Percentiles rank a stretch among this genome's conserved stretches.
phyloP scores from a whole-genome alignment of 306 rosid genomes.

The Elaeagnus macrophylla region DNA sequence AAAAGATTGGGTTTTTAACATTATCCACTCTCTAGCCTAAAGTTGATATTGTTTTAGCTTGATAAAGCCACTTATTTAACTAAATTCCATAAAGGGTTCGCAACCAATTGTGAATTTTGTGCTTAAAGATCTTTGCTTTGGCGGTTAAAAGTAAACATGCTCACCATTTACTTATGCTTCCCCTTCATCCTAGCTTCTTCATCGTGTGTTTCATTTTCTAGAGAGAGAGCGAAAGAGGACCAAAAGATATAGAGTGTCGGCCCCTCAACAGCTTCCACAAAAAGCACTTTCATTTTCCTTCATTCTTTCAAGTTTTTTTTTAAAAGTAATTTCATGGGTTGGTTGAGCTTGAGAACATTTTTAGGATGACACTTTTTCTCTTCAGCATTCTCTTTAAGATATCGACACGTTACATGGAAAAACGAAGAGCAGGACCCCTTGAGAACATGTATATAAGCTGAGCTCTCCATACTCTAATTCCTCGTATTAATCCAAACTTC shows the following conservation, averaged over 20 bases:
- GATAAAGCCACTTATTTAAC: neutral
- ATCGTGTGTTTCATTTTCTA: no score
- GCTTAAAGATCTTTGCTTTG: no score
- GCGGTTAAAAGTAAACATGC: no score
- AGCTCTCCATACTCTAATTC: slow-evolving; percentile 31
- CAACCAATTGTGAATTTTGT: no score
- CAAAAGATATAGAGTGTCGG: slow-evolving; percentile 17
- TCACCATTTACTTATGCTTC: no score
- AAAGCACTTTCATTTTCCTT: neutral
- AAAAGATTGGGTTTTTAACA: slow-evolving; percentile 28
- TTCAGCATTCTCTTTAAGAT: slow-evolving; percentile 13
- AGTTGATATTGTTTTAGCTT: neutral
- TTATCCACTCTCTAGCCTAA: slow-evolving; percentile 36
- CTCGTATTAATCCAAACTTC: slow-evolving; percentile 22
- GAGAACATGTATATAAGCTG: slow-evolving; percentile 37
- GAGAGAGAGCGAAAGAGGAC: no score
- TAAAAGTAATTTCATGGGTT: no score
- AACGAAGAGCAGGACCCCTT: slow-evolving; percentile 25
- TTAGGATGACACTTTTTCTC: no score
- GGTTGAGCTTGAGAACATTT: no score
- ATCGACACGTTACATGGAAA: slow-evolving; percentile 35
- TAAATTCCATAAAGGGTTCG: slow-evolving; percentile 11
- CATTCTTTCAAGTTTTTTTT: no score
- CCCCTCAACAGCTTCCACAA: slow-evolving; percentile 20
- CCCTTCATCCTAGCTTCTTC: no score